phyloP scores from a whole-genome alignment of 768 basidiomycete genomes.

The Ramaria sp. region DNA sequence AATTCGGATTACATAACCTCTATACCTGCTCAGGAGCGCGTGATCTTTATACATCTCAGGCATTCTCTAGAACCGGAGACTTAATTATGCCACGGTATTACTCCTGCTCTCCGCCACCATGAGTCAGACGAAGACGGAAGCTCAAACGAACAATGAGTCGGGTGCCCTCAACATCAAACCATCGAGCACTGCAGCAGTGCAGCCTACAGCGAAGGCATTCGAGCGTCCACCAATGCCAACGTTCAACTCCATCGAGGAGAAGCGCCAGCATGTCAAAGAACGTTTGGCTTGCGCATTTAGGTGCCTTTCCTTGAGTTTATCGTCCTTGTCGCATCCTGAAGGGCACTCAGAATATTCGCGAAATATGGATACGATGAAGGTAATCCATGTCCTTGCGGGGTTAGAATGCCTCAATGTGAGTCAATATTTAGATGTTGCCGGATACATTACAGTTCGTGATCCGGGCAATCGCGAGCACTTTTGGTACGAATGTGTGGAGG shows the following conservation, averaged over 20 bases:
- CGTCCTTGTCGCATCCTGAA: conserved; percentile 31
- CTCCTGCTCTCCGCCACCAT: not conserved
- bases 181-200: not conserved
- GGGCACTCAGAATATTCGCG: conserved; percentile 20
- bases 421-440: not conserved
- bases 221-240: not conserved
- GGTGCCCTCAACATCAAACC: not conserved
- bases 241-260: conserved; percentile 1
- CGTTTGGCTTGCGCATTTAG: conserved; percentile 8
- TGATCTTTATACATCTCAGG: no score
- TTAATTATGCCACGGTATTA: no score
- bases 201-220: not conserved
- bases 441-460: conserved; percentile 10
- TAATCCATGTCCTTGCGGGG: not conserved
- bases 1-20: no score
- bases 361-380: conserved; percentile 10
- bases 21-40: no score
- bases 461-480: conserved; percentile 2
- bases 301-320: not conserved
- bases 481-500: not conserved
- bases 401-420: not conserved
- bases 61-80: no score
- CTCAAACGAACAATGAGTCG: not conserved
- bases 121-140: not conserved
- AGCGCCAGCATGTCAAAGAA: conserved; percentile 9